phyloP scores from a whole-genome alignment of 441 rosid species.

The Erodium chrysanthum region DNA sequence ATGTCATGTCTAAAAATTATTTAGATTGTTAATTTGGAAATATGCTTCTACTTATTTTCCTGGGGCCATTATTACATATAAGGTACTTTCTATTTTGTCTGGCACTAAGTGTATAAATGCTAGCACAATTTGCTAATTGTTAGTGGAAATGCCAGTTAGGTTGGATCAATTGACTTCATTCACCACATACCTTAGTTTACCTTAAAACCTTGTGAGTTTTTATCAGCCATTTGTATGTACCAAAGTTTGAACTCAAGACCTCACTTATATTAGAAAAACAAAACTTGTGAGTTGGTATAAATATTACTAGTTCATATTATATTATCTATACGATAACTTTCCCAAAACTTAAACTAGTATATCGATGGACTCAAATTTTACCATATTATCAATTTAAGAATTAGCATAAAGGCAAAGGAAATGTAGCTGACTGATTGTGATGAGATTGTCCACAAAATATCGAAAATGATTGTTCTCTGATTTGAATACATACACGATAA shows the following conservation, averaged over 20 bases:
- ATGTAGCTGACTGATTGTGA: neutral
- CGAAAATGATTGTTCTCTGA: neutral
- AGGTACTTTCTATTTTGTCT: neutral
- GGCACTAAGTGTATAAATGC: neutral
- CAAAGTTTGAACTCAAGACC: no score
- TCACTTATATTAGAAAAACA: no score
- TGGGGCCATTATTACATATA: neutral
- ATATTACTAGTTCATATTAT: neutral
- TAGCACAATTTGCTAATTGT: neutral
- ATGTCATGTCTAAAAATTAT: constrained; percentile 1
- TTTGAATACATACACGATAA: neutral
- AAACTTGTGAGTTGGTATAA: neutral
- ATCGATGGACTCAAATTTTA: neutral
- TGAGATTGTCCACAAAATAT: neutral
- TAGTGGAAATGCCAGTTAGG: constrained; percentile 3
- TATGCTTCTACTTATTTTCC: neutral
- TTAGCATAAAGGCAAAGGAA: neutral
- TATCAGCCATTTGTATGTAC: no score
- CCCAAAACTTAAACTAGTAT: neutral
- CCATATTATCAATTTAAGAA: neutral
- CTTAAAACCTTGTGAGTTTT: neutral
- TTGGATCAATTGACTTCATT: neutral
- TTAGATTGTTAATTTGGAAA: constrained; percentile 3
- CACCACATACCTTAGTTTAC: neutral
- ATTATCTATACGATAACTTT: neutral